Evolutionary conservation across 805 yeast species (phyloP).

Genomic region (Clavispora vitiphila): DNA sequence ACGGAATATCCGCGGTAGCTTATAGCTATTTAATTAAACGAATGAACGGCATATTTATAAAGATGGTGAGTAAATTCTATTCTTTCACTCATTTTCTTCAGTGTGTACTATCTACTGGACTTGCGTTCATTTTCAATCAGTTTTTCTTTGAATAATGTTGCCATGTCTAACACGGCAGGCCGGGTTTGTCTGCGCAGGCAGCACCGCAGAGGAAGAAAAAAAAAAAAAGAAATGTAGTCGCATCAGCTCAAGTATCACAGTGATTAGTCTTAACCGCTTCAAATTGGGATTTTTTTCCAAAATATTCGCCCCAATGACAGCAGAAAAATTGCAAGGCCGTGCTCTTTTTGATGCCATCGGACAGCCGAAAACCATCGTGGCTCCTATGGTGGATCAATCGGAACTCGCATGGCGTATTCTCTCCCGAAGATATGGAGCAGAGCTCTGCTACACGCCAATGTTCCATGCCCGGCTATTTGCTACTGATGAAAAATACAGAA

Average conservation of each 20-base stretch:
- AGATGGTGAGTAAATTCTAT: too few relatives aligned
- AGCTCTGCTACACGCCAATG: conserved; percentile 95
- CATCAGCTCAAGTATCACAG: background rate
- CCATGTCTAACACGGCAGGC: too few relatives aligned
- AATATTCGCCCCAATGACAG: conserved; percentile 9
- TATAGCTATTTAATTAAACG: background rate
- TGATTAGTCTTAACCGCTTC: background rate
- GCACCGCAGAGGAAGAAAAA: too few relatives aligned
- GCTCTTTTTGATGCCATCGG: conserved; percentile 67
- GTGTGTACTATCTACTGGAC: too few relatives aligned
- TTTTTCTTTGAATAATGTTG: too few relatives aligned
- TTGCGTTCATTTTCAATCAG: too few relatives aligned
- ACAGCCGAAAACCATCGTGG: conserved; percentile 77
- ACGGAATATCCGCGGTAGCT: background rate
- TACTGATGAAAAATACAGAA: conserved; percentile 73
- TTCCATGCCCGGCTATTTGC: conserved; percentile 89
- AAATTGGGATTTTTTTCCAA: conserved; percentile 1
- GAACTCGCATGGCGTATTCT: conserved; percentile 93
- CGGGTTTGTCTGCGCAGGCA: too few relatives aligned
- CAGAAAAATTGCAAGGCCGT: conserved; percentile 46
- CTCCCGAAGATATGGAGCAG: conserved; percentile 86
- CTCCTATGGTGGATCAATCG: conserved; percentile 98
- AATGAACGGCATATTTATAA: background rate
- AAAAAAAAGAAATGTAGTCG: background rate
- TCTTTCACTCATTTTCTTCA: too few relatives aligned